phyloP scores from a whole-genome alignment of 164 flowering plant genomes.

The Chimonanthus salicifolius region DNA sequence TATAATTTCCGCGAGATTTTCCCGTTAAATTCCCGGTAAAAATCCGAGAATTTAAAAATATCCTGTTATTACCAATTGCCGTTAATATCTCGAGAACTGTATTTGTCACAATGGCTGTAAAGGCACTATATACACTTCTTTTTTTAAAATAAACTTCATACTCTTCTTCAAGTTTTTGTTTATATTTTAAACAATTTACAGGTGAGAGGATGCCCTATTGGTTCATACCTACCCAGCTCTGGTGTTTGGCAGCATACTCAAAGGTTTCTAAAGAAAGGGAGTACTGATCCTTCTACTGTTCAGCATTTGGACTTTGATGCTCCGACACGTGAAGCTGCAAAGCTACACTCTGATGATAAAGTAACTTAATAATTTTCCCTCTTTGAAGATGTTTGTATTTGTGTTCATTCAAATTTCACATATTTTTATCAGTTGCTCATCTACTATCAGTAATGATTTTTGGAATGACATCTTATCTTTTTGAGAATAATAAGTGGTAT shows the following conservation, averaged over 20 bases:
- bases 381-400: neutral
- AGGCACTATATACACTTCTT: too few species aligned
- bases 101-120: too few species aligned
- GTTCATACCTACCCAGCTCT: conserved; percentile 76
- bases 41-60: too few species aligned
- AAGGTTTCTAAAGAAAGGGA: conserved; percentile 63
- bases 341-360: conserved; percentile 76
- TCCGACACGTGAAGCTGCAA: conserved; percentile 88
- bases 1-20: too few species aligned
- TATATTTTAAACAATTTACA: conserved; percentile 22
- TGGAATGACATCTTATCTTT: neutral
- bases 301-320: conserved; percentile 99
- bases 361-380: conserved; percentile 29
- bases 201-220: conserved; percentile 91
- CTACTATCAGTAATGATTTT: neutral
- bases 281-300: conserved; percentile 40
- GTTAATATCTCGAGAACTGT: too few species aligned
- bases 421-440: neutral
- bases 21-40: too few species aligned
- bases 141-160: too few species aligned
- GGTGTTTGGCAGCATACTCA: conserved; percentile 97
- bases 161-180: neutral
- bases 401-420: neutral
- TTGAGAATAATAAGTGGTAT: neutral
- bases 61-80: too few species aligned